Evolutionary conservation across 129 eudicot genomes (phyloP).

Genomic region (Chrysanthemum lavandulifolium): DNA sequence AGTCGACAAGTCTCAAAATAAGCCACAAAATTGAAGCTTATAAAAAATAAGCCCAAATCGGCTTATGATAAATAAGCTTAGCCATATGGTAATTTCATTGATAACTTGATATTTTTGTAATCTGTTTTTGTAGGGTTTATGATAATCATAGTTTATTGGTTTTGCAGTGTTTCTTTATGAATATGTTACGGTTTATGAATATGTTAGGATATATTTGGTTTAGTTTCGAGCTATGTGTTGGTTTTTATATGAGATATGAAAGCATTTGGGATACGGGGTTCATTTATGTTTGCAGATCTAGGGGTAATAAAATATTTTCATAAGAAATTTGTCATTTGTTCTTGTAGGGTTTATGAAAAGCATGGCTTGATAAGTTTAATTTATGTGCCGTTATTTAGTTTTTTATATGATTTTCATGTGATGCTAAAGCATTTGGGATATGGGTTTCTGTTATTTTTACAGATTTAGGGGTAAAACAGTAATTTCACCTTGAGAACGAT

Average conservation of each 20-base stretch:
- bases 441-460: slow-evolving; percentile 29
- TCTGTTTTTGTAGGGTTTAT: too few relatives aligned
- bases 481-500: slow-evolving; percentile 24
- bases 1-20: too few relatives aligned
- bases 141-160: too few relatives aligned
- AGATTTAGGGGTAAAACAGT: slow-evolving; percentile 35
- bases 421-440: slow-evolving; percentile 33
- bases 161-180: too few relatives aligned
- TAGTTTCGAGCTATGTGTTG: too few relatives aligned
- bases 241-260: neutral
- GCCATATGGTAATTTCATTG: too few relatives aligned
- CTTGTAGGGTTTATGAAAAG: slow-evolving; percentile 10
- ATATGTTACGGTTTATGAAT: too few relatives aligned
- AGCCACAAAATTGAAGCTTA: too few relatives aligned
- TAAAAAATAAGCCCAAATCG: too few relatives aligned
- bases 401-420: slow-evolving; percentile 9
- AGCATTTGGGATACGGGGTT: neutral
- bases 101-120: too few relatives aligned
- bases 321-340: slow-evolving; percentile 7
- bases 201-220: too few relatives aligned
- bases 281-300: neutral
- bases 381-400: neutral
- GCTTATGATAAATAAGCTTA: too few relatives aligned
- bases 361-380: slow-evolving; percentile 15
- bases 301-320: neutral